Percentiles rank a stretch among this genome's conserved stretches.
phyloP scores from a whole-genome alignment of 1,284 basidiomycete species.

The Sphaerobolus stellatus region DNA sequence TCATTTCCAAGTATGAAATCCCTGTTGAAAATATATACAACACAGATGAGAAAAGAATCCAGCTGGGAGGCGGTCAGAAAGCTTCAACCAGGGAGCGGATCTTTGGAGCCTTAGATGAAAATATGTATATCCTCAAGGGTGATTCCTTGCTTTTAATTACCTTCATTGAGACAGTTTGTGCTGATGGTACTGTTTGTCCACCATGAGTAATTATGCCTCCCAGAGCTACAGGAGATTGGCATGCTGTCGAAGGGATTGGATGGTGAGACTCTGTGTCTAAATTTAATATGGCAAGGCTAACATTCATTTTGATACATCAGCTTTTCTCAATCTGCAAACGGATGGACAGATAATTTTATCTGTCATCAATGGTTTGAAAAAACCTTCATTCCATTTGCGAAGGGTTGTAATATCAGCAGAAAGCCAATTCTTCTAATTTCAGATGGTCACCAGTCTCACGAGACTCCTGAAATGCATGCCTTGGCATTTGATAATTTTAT shows the following conservation, averaged over 20 bases:
- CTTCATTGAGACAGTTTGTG: no score
- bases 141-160: no score
- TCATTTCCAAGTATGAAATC: neutral
- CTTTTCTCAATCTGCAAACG: constrained; percentile 31
- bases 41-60: neutral
- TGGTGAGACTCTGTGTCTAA: no score
- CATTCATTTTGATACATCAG: no score
- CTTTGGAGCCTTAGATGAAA: no score
- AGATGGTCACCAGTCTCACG: constrained; percentile 29
- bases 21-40: neutral
- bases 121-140: no score
- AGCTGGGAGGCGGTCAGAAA: neutral
- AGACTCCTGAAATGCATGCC: constrained; percentile 16
- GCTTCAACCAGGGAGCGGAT: no score
- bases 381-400: constrained; percentile 33
- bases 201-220: no score
- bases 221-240: no score
- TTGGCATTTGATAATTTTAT: constrained; percentile 17
- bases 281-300: no score
- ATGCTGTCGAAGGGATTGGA: no score
- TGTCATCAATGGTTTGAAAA: constrained; percentile 35
- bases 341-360: constrained; percentile 41
- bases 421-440: constrained; percentile 23
- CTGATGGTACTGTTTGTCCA: no score
- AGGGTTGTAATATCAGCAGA: constrained; percentile 17